Conservation (phyloP, 192 early-diverging fungal species). For the Coemansia nantahalensis region DNA sequence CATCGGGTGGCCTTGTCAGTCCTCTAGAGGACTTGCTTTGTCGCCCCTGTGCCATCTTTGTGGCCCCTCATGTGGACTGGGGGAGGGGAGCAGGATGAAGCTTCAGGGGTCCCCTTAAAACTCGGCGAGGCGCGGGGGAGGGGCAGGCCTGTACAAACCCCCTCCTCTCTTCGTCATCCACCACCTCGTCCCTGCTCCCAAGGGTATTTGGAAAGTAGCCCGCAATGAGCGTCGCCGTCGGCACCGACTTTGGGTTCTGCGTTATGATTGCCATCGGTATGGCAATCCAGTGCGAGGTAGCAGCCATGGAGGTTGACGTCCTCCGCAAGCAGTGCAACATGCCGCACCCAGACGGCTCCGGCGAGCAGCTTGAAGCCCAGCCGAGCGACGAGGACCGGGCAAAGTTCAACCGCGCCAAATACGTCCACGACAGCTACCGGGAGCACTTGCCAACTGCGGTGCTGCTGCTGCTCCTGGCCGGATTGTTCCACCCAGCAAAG, state of each 20-base stretch:
- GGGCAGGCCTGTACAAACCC: too few species aligned
- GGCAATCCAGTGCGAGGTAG: slow-evolving; percentile 28
- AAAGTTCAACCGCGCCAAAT: slow-evolving; percentile 51
- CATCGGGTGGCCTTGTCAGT: too few species aligned
- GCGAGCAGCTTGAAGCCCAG: slow-evolving; percentile 45
- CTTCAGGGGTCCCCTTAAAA: too few species aligned
- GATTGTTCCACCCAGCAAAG: slow-evolving; percentile 41
- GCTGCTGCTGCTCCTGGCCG: slow-evolving; percentile 27
- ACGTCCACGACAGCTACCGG: slow-evolving; percentile 49
- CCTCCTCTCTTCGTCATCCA: too few species aligned
- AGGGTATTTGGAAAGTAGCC: too few species aligned
- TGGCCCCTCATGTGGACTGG: too few species aligned
- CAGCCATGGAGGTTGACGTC: not conserved
- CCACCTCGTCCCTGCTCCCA: too few species aligned
- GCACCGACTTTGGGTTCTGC: slow-evolving; percentile 51
- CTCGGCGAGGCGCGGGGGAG: too few species aligned
- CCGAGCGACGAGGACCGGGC: slow-evolving; percentile 51
- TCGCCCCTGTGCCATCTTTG: too few species aligned
- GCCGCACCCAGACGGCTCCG: slow-evolving; percentile 46
- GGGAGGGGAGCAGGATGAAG: too few species aligned
- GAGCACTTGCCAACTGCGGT: slow-evolving; percentile 38
- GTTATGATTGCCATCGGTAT: slow-evolving; percentile 44
- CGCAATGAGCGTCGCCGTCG: slow-evolving; percentile 43
- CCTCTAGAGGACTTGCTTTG: too few species aligned
- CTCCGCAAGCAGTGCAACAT: slow-evolving; percentile 53